Evolutionary conservation across 2,329 filamentous ascomycete species (phyloP), one percentile per base, ranked within the genome.

Genomic region (Davidsoniella virescens): DNA sequence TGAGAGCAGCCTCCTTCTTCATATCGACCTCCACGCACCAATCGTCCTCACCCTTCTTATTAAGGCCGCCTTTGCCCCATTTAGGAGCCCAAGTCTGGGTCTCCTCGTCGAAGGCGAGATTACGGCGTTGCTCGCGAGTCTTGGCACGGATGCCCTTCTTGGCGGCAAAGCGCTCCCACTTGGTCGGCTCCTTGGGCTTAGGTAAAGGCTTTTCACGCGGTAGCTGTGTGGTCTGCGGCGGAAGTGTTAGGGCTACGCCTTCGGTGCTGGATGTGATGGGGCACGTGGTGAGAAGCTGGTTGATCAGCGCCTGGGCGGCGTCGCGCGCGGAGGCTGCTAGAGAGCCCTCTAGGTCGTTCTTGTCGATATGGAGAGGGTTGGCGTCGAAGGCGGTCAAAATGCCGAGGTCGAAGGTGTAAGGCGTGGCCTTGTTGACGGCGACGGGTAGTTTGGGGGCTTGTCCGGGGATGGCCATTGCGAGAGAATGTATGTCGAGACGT

Each of bases 111-210:
- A 82, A 96, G 51, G 82, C 78, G 59, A 88, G 68, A 68, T 94
- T 74, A 66, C 72, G 65, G 55, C 79, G 75, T 65, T 80, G 73
- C 62, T 92, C 87, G 57, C 83, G 78, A 57, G 78, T 83, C 76
- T 88, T 94, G 66, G 80, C 79, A 70, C 84, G 85, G 68, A 98
- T 96, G 51, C 92, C 92, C 75, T 95, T 94, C 78, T 94, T 94
- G 65, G 80, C 83, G 43, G 92, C 92, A 69, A 98, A 98, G 61
- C 82, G 78, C 70, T 94, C 82, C 92, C 92, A 98, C 65, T 87
- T 94, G 53, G 90, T 96, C 57, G 82, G 82, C 52, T 81, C 71
- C 69, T 88, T 92, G 57, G 80, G 75, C 51, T 78, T 74, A 1
- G 92, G 92, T 7, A 96, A 71, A 8, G 87, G 86, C 67, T 98